Base-by-base conservation (phyloP, 331 rosid species). In the Dryas integrifolia region DNA sequence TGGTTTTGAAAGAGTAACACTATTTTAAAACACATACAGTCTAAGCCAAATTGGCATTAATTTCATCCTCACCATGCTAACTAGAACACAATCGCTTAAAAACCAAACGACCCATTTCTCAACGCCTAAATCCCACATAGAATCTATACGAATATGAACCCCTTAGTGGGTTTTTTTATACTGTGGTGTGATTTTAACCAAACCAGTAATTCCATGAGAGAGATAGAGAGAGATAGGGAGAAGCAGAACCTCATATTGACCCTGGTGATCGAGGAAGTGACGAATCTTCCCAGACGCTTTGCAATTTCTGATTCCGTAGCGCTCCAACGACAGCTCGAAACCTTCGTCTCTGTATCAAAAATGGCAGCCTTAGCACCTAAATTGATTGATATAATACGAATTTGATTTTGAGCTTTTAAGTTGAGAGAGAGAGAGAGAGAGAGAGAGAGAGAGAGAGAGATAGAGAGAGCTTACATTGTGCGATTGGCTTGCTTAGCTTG, bases 311-410 rank as follows among this genome's bases (percentile, higher is more conserved):
- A 92, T 82, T 72, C 89, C 94, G 43, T 92, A 89, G 39, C 68
- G 64, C 46, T 92, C 96, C 82, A 92, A 72, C 0, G 92, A 81
- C 9, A 88, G 78, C 66, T 88, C 91, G 58, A 88, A 89, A 24
- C 67, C 46, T 4, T 89, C 91, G 6, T 86, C 92, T 10, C 96
- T 92, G 84, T 4, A 30, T 76, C 60, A 72, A 56, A 56, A n/a
- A 30, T 51, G 50, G 18, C n/a, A 30, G 44, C 58, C 45, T 47
- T 21, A 24, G 16, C 26, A 14, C 45, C 50, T 1, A 57, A 67
- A 48, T 41, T 51, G 30, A 47, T 38, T 41, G 72, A 35, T 30
- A 12, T 6, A 5, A 47, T 43, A 60, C 9, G 70, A 68, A 76
- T 5, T 6, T 6, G 50, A 61, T 18, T 40, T 39, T 4, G 12